Evolutionary conservation across 768 basidiomycete species (phyloP), one percentile per base, ranked within the genome.

Genomic region (Thelephora aurantiotincta): DNA sequence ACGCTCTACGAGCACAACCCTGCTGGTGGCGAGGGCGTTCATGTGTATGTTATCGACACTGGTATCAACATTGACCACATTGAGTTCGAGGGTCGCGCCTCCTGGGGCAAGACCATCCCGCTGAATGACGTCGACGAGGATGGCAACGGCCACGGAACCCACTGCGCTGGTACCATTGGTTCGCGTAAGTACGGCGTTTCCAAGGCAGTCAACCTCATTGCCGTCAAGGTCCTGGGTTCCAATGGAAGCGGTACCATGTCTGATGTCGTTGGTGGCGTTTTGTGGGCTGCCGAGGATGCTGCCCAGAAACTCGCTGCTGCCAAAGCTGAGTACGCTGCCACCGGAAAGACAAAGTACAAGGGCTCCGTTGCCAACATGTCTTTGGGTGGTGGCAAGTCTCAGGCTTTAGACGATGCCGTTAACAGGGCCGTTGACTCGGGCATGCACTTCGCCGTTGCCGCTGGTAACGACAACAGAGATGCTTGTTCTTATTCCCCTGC

Each of bases 281-380:
- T 71, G 19, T 99, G 78, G 75, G 93, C 93, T 46, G 74, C 75
- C 2, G 51, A 58, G 13, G 48, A 63, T 14, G 77, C 86, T 5
- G 59, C 63, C 35, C 54, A 60, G 20, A 87, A 82, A 60, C 74
- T 74, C 0, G 58, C 56, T n/a, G 71, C 71, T 13, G 84, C 89
- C 14, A 68, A 65, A 6, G 72, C 73, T 11, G 88, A 93, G 61
- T 60, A 74, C 51, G 73, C 68, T 46, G 70, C 73, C 26, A 90
- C 87, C 16, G 85, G 88, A 47, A 80, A 75, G 68, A 84, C 82
- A 47, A 67, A 66, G 38, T 87, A 94, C 74, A 93, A 91, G 70
- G 96, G 96, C 19, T 91, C 90, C 14, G 91, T 93, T 46, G 88
- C 83, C 44, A 94, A 94, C 73, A 96, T 99, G 96, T 86, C 82